Conservation (phyloP, 2,329 filamentous ascomycete genomes). For the Ploettnerulaceae sp. region DNA sequence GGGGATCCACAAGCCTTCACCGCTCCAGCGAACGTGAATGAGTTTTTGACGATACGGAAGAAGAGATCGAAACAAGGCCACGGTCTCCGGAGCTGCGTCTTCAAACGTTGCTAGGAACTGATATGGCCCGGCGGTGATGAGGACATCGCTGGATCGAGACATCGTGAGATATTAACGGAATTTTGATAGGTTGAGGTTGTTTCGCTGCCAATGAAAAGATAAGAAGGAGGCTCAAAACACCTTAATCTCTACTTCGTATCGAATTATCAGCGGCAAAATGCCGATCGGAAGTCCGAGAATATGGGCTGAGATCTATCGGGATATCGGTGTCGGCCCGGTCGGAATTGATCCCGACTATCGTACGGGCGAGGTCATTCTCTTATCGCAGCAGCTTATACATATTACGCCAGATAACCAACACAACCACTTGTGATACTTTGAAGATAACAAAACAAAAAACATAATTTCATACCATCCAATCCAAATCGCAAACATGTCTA, state of each 20-base stretch:
- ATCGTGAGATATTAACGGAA: too few species aligned
- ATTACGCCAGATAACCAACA: not conserved
- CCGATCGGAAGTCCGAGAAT: not conserved
- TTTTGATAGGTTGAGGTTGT: too few species aligned
- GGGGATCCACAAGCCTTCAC: conserved; percentile 29
- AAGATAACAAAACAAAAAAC: not conserved
- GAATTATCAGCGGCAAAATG: not conserved
- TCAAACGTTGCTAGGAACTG: conserved; percentile 7
- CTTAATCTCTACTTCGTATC: too few species aligned
- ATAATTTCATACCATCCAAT: not conserved
- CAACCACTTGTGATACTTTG: not conserved
- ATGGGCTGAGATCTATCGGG: not conserved
- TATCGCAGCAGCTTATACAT: not conserved
- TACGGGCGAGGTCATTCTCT: not conserved
- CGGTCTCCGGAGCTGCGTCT: conserved; percentile 22
- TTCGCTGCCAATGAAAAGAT: too few species aligned
- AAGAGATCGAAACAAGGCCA: conserved; percentile 21
- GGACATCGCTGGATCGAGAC: too few species aligned
- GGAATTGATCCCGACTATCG: not conserved
- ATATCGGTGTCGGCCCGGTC: not conserved
- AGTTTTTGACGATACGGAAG: conserved; percentile 28
- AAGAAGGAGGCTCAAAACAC: too few species aligned
- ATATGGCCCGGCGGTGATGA: conserved; percentile 11
- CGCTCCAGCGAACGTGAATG: conserved; percentile 30
- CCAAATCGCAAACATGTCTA: not conserved